Evolutionary conservation across 495 filamentous ascomycete species (phyloP), one percentile per base, ranked within the genome.

Genomic region (Oleoguttula mirabilis): DNA sequence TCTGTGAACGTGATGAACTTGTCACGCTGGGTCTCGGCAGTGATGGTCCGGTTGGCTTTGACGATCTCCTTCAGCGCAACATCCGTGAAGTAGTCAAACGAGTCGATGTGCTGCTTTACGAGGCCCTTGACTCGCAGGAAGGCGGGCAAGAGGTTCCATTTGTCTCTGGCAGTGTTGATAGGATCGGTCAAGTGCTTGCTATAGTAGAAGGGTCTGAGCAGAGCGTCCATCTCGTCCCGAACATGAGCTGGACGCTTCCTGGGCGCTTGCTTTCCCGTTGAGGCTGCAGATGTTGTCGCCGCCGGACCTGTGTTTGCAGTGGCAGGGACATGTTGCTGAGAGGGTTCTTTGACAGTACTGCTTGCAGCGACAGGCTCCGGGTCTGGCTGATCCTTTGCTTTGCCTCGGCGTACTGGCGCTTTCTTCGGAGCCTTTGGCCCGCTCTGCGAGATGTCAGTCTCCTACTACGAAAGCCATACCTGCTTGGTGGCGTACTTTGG

Each of bases 71-170:
- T 93, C 60, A 99, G 72, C 55, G 94, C 87, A 15, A 88, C 79
- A 42, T 96, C 84, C 39, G 95, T 78, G 52, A 99, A 94, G 61
- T 83, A 93, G 63, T 99, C 93, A 72, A 83, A 99, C 22, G 90
- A 96, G 64, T 99, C 92, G 61, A 96, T 88, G 61, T 99, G 90
- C 61, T 94, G 87, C 63, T 94, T 94, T 34, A 94, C 84, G 43
- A 94, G 63, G 27, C 87, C 90, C 61, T 99, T 99, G 54, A 94
- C 87, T 58, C 94, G 94, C 36, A 99, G 68, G 56, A 96, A 99
- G 3, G 90, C 88, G 0, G 90, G 92, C 14, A 99, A 66, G 19
- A 99, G 66, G 57, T 95, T 95, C 77, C 85, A 95, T 69, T 96
- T 96, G 64, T 96, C 88, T 43, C 70, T 71, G 2, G 80, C 87